Base-by-base conservation (phyloP, 352 stramenopile species). In the Plasmopara viticola region DNA sequence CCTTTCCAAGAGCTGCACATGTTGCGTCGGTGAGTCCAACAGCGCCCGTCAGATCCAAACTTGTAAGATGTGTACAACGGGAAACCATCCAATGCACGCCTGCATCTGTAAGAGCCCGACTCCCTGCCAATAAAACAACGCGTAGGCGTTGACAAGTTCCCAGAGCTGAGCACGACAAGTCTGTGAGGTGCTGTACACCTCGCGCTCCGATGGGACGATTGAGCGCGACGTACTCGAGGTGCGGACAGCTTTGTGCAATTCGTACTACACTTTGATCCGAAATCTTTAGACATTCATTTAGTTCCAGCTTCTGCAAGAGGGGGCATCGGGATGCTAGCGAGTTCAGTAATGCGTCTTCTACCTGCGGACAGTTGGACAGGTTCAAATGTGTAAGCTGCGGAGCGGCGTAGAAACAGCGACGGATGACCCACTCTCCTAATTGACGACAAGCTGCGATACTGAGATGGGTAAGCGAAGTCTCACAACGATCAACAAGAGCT, bases 51-150 rank as follows among this genome's bases (percentile, higher is more conserved):
- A 97, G 53, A 56, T 96, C 74, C 15, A 97, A 54, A n/a, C 61
- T 56, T 35, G 83, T 62, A 6, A 98, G 76, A 6, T 74, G 60
- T 6, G 65, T 55, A n/a, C 87, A 96, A 33, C 85, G 83, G 6
- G 76, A 72, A 0, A 72, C 75, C 20, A 98, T 63, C 89, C 89
- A 97, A 15, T 84, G 79, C 18, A 98, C 58, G 0, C 90, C 90
- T 5, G 84, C 89, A 50, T 98, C 91, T 0, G 90, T 94, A 12
- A 98, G 59, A 51, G 87, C 84, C 9, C 85, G 81, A 55, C 84
- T 97, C 0, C 93, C 89, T 2, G 72, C 71, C 1, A 97, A 53
- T 25, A 81, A 84, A 1, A 98, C 60, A 9, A 78, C 51, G 4
- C 56, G 49, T 1, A 94, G 46, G 7, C 47, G 35, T 0, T 62